Base-by-base conservation (phyloP, 2,329 filamentous ascomycete species). In the Claviceps pazoutovae region DNA sequence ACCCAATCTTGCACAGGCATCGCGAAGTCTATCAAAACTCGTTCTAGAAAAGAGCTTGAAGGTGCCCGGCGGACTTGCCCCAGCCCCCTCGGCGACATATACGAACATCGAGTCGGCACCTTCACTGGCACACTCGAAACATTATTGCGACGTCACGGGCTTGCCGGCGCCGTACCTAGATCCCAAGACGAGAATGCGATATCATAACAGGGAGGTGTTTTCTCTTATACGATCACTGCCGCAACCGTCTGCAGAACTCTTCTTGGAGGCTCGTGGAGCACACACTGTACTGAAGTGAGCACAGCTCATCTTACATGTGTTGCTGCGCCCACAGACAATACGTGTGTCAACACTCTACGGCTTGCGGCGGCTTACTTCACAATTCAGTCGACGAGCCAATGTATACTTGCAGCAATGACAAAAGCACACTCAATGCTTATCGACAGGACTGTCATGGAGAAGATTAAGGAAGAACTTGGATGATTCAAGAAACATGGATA, bases 51-150 rank as follows among this genome's bases (percentile, higher is more conserved):
- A 88, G 75, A 91, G 81, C 58, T 73, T 83, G 53, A 72, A 72
- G 62, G 56, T 57, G 1, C 53, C 60, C 7, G 60, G 59, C 13
- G 67, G 64, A 39, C 51, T 56, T 19, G 58, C 53, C 13, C 57
- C 60, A 5, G 84, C 83, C 0, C 87, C 86, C 0, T 79, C 77
- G 36, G 86, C 86, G 36, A 96, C 93, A 1, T 98, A 97, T 67
- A 95, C 88, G 6, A 97, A 96, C 64, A 94, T 98, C 56, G 93
- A 97, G 67, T 89, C 88, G 47, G 91, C 93, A 3, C 93, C 93
- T 41, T 93, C 86, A 53, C 73, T 97, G 60, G 84, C 84, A 49
- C 85, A 88, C 58, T 80, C 87, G 63, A 89, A 84, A 68, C 86
- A 85, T 61, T 98, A 97, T 69, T 98, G 93, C 72, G 94, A 98